A percentile compares a stretch with the other conserved stretches of the same genome.
Evolutionary conservation across 2,329 filamentous ascomycete genomes (phyloP).

Genomic region (Monilinia vaccinii-corymbosi): DNA sequence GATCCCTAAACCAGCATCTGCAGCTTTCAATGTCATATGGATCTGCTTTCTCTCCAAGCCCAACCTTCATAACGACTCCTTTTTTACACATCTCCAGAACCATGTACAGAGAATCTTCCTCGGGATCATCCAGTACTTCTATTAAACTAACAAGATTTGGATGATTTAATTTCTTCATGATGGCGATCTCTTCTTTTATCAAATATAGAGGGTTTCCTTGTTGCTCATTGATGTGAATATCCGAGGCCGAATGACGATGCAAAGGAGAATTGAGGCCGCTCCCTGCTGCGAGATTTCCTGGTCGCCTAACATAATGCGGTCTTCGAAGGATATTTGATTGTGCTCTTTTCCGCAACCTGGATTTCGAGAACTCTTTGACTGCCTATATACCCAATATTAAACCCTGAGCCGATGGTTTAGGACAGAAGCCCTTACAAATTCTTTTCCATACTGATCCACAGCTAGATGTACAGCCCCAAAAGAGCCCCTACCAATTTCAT

Average conservation of each 20-base stretch:
- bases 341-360: constrained; percentile 76
- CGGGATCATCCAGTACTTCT: constrained; percentile 90
- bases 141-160: constrained; percentile 87
- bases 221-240: constrained; percentile 47
- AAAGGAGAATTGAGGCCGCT: constrained; percentile 34
- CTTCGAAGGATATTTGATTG: constrained; percentile 78
- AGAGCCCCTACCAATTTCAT: constrained; percentile 94
- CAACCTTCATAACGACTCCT: constrained; percentile 93
- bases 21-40: constrained; percentile 79
- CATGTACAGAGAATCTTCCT: constrained; percentile 96
- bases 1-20: constrained; percentile 86
- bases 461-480: constrained; percentile 91
- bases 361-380: constrained; percentile 96
- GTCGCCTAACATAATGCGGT: constrained; percentile 43
- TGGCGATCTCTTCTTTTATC: constrained; percentile 93
- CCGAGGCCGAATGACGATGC: constrained; percentile 46
- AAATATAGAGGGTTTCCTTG: constrained; percentile 67
- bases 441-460: constrained; percentile 78
- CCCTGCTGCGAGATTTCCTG: constrained; percentile 37
- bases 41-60: constrained; percentile 69
- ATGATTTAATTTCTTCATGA: constrained; percentile 98
- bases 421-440: constrained; percentile 62
- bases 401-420: background rate
- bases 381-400: constrained; percentile 47
- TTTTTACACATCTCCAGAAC: constrained; percentile 99